Evolutionary conservation across 768 basidiomycete genomes (phyloP).

Genomic region (Daedaleopsis sinensis): DNA sequence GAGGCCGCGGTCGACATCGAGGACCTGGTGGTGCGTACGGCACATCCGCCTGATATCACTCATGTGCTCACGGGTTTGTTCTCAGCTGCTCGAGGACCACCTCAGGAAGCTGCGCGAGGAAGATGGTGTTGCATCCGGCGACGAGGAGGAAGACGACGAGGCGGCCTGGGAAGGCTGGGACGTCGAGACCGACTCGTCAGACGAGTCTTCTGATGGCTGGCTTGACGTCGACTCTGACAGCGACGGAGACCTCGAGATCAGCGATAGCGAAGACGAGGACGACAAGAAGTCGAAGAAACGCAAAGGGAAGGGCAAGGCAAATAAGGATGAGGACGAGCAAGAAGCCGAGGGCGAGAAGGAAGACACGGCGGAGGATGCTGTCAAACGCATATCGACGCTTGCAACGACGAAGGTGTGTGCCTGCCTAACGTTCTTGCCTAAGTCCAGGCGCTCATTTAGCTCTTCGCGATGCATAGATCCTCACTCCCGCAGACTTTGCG

Average conservation of each 20-base stretch:
- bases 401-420: conserved; percentile 75
- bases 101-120: conserved; percentile 72
- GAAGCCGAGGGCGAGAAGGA: conserved; percentile 28
- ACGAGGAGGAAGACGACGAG: conserved; percentile 59
- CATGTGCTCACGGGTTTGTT: background rate
- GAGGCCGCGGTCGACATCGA: conserved; percentile 85
- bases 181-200: conserved; percentile 68
- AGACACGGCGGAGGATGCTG: conserved; percentile 27
- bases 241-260: conserved; percentile 70
- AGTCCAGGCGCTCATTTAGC: background rate
- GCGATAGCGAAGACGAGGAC: conserved; percentile 82
- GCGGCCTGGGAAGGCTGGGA: conserved; percentile 91
- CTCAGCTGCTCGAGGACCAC: conserved; percentile 86
- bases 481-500: conserved; percentile 96
- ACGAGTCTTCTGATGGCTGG: conserved; percentile 71
- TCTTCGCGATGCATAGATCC: conserved; percentile 58
- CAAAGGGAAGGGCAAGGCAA: conserved; percentile 23
- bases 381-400: conserved; percentile 59
- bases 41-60: background rate
- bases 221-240: conserved; percentile 74
- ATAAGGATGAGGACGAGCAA: conserved; percentile 64
- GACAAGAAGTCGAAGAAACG: conserved; percentile 28
- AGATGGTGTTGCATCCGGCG: conserved; percentile 48
- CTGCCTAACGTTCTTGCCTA: background rate
- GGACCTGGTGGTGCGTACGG: conserved; percentile 72